Base-by-base conservation (phyloP, 208 protist species). In the Leishmania tarentolae region DNA sequence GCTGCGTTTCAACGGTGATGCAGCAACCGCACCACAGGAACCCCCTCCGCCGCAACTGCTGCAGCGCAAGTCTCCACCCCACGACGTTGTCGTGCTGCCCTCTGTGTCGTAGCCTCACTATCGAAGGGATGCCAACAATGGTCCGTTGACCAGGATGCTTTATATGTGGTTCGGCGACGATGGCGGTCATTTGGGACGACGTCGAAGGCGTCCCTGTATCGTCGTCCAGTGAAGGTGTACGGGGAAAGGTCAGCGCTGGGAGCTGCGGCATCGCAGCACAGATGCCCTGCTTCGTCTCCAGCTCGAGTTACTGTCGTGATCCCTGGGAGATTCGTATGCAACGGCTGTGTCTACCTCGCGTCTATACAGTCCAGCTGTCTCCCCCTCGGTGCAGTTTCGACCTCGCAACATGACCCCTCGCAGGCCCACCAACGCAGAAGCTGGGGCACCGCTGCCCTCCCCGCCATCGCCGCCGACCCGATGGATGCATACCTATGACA, bases 241-340 rank as follows among this genome's bases (percentile, higher is more conserved):
- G 13, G 56, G 24, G 9, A 5, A 31, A 19, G 24, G 56, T n/a
- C 74, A 75, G 2, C 74, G 81, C 2, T 84, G 81, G 75, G 81
- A 84, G 57, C 75, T 84, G 81, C 81, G 81, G 69, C 81, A 79
- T 70, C 75, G 79, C 81, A 75, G 31, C 28, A 84, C 75, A 19
- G 81, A 84, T 50, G 81, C 75, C 9, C n/a, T 84, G 6, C 81
- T 84, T 53, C 81, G 75, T 56, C 65, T 84, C 40, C 70, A 81
- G 61, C 47, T 80, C 9, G 81, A 85, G 40, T 72, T 85, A 44
- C 70, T 80, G 37, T 81, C 76, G 7, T 42, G 57, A 15, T 69
- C 21, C 13, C 70, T 50, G 40, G 61, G 71, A 8, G 70, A 85
- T 35, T 17, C 17, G 35, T 76, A 50, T 9, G 42, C 42, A 15